Evolutionary conservation across 1,284 basidiomycete genomes (phyloP).

Genomic region (Exsudoporus floridanus): DNA sequence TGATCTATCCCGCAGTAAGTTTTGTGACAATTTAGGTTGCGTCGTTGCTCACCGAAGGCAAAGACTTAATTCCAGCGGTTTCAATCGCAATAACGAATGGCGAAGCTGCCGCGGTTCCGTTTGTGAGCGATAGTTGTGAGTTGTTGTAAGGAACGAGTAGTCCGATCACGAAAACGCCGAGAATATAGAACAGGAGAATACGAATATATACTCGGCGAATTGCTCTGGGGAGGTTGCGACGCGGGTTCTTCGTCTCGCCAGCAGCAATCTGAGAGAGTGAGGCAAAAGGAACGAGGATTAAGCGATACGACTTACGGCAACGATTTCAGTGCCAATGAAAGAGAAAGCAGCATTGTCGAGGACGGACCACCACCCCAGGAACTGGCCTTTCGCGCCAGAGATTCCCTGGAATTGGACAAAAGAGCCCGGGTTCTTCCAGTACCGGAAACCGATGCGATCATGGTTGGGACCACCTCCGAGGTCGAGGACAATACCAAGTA

Average conservation of each 20-base stretch:
- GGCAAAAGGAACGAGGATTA: not conserved
- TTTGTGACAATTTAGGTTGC: not conserved
- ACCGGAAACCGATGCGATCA: constrained; percentile 51
- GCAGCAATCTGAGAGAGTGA: constrained; percentile 54
- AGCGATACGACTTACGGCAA: constrained; percentile 54
- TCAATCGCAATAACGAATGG: constrained; percentile 72
- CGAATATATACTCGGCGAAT: constrained; percentile 71
- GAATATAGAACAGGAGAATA: constrained; percentile 66
- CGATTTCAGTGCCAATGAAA: constrained; percentile 75
- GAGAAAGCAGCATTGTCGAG: constrained; percentile 68
- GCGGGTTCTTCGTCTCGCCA: constrained; percentile 55
- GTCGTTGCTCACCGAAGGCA: constrained; percentile 46
- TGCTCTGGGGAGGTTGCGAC: constrained; percentile 55
- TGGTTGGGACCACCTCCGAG: constrained; percentile 58
- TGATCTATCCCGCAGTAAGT: constrained; percentile 52
- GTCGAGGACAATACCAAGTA: constrained; percentile 49
- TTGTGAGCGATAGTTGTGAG: constrained; percentile 41
- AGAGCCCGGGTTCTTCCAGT: constrained; percentile 56
- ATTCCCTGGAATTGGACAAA: constrained; percentile 48
- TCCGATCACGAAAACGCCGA: constrained; percentile 53
- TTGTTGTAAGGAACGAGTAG: constrained; percentile 63
- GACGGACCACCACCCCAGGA: constrained; percentile 56
- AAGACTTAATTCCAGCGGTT: constrained; percentile 59
- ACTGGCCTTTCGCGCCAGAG: constrained; percentile 47
- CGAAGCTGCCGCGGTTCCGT: constrained; percentile 55